Evolutionary conservation across 345 rosid species (phyloP), one percentile per base, ranked within the genome.

Genomic region (Populus nigra): DNA sequence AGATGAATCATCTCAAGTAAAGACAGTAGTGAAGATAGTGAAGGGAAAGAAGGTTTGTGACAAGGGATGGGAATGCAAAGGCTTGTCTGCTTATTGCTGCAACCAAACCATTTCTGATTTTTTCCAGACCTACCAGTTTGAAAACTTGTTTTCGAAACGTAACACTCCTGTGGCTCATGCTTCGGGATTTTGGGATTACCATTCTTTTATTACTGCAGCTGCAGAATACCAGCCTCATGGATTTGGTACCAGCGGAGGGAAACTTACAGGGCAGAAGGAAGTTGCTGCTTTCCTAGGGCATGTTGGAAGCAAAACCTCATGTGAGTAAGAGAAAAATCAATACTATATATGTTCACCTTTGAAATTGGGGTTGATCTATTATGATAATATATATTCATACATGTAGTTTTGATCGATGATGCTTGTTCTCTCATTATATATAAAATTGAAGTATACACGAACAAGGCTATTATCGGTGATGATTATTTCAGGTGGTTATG

Each of bases 401-500:
- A 1, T 33, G 5, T 41, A 41, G 45, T 41, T 41, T 41, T 41
- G 12, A 55, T 57, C 5, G 13, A 57, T 18, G 62, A 7, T 47
- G 5, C 22, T 20, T 50, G 20, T 53, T 20, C 27, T 72, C 36
- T 57, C 25, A 8, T 57, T n/a, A 53, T 53, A 13, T 57, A 53
- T 53, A 15, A 47, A 47, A 47, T 20, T 0, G 0, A 8, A 53
- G 1, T 71, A 4, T 18, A 4, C 2, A 39, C 27, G 22, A 38
- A 69, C 29, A 25, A 43, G n/a, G n/a, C 33, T 15, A n/a, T 5
- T 39, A 72, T 22, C 35, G 22, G 41, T 29, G 39, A 29, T 35
- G 15, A 50, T 71, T 3, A 39, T 74, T 73, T 43, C 84, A 93
- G 98, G 98, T 81, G 96, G 98, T 22, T 94, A 94, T 62, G 98